These are phyloP conservation scores for Starmerella vaccinii DNA, from an alignment of 805 yeast genomes.

Conservation along the genomic window DNA sequence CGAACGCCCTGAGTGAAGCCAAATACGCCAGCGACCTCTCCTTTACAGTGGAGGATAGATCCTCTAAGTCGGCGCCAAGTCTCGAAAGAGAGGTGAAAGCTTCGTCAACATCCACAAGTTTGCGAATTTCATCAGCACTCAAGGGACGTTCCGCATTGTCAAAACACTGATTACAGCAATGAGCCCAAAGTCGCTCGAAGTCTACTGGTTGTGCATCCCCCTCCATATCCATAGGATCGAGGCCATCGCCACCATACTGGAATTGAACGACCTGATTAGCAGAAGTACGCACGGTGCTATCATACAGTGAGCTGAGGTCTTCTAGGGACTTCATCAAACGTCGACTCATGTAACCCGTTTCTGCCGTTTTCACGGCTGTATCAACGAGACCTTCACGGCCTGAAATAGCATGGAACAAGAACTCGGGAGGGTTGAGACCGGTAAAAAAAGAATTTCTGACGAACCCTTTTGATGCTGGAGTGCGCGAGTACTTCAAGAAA, in stretches of 20 bases:
- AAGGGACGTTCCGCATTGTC: slow-evolving; percentile 45
- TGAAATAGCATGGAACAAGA: slow-evolving; percentile 94
- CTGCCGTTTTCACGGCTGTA: slow-evolving; percentile 99
- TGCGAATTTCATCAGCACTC: slow-evolving; percentile 58
- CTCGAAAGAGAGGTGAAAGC: slow-evolving; percentile 9
- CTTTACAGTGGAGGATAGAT: slow-evolving; percentile 44
- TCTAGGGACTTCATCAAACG: slow-evolving; percentile 95
- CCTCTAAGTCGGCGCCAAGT: slow-evolving; percentile 13
- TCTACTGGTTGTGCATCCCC: slow-evolving; percentile 97
- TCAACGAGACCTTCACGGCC: slow-evolving; percentile 99
- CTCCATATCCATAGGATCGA: slow-evolving; percentile 98
- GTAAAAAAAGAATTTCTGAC: slow-evolving; percentile 91
- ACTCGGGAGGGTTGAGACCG: slow-evolving; percentile 94
- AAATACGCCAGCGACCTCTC: slow-evolving; percentile 59
- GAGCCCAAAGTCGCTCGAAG: slow-evolving; percentile 90
- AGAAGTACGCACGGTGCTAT: slow-evolving; percentile 88
- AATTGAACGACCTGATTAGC: slow-evolving; percentile 95
- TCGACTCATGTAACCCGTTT: slow-evolving; percentile 97
- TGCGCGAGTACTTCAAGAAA: slow-evolving; percentile 87
- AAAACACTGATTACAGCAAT: slow-evolving; percentile 66
- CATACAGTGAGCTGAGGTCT: slow-evolving; percentile 88
- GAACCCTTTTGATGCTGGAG: slow-evolving; percentile 96
- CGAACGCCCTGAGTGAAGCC: slow-evolving; percentile 57
- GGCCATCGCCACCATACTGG: slow-evolving; percentile 96
- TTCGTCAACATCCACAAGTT: slow-evolving; percentile 45